A percentile compares a stretch with the other conserved stretches of the same genome.
Conservation (phyloP, 2,329 filamentous ascomycete genomes). For the Fusarium avenaceum region DNA sequence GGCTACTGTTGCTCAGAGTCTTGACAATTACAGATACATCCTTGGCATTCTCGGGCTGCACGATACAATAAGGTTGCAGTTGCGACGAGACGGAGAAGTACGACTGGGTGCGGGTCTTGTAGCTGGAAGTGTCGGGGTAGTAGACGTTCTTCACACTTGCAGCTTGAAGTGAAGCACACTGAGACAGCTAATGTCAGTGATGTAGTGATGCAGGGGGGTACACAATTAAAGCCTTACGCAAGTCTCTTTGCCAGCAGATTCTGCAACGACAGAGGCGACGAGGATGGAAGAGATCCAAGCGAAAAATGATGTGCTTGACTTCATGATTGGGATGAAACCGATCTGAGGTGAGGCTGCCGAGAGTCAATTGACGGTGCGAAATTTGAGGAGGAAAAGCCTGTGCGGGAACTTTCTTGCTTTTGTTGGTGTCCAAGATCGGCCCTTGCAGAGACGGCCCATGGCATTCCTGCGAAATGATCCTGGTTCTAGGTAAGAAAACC, state of each 20-base stretch:
- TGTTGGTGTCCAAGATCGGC: constrained; percentile 16
- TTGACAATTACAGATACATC: constrained; percentile 42
- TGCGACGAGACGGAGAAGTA: constrained; percentile 46
- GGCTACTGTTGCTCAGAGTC: background rate
- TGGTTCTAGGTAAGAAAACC: constrained; percentile 2
- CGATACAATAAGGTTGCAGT: constrained; percentile 46
- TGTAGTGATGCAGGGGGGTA: background rate
- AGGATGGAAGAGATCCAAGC: constrained; percentile 12
- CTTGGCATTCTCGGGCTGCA: constrained; percentile 39
- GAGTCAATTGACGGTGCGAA: background rate
- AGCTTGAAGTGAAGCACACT: constrained; percentile 29
- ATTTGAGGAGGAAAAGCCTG: constrained; percentile 20
- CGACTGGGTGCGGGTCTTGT: constrained; percentile 37
- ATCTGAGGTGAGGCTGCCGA: background rate
- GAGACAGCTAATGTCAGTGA: constrained; percentile 6
- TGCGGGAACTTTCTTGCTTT: constrained; percentile 17
- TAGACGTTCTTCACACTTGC: constrained; percentile 31
- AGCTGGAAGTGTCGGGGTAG: constrained; percentile 19
- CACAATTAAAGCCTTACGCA: constrained; percentile 7
- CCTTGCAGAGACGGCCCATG: background rate
- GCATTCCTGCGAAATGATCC: background rate
- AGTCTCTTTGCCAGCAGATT: background rate
- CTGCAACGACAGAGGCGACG: background rate
- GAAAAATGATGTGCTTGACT: constrained; percentile 6
- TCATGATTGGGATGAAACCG: constrained; percentile 19